Evolutionary conservation across 306 rosid genomes (phyloP), one percentile per base, ranked within the genome.

Genomic region (Arachis hypogaea): DNA sequence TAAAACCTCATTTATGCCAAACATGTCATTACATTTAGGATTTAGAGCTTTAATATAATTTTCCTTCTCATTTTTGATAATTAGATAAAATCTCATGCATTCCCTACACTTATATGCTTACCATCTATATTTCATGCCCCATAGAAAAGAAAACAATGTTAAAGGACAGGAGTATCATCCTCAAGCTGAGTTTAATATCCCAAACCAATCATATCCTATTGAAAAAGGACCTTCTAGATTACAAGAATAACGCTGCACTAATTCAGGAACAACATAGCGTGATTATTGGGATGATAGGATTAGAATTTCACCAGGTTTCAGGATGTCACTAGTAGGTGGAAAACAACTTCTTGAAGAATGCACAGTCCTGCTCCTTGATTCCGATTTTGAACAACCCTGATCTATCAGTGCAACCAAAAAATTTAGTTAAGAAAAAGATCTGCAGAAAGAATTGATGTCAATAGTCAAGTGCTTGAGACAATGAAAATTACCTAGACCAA

Each of bases 301-400:
- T 8, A 85, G 89, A 50, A 61, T 84, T 83, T 85, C 90, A 28
- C 75, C 77, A 9, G 86, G 88, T 58, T 85, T 88, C 52, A 65
- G 72, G 50, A 66, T 54, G 51, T 82, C 79, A 51, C 72, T 86
- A 49, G 87, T 42, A 8, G 97, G 96, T 0, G 95, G 96, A 84
- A 92, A 77, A 73, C 97, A 94, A 80, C 99, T 81, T 4, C 99
- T 81, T 4, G 95, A 87, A 59, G 92, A 88, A 80, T 89, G 89
- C n/a, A 89, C 52, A 5, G 97, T 83, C 51, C 89, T 94, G 65
- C 80, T 86, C 76, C 80, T 84, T 3, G 89, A 78, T 72, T 78
- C 75, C 66, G 85, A 78, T 72, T 78, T 73, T 63, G 85, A 75
- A 10, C 49, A 63, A 43, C 80, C 16, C 78, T 85, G 89, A 71